Percentiles rank a stretch among this genome's conserved stretches.
Conservation (phyloP, 2,329 filamentous ascomycete species). For the Chlorencoelia australis region DNA sequence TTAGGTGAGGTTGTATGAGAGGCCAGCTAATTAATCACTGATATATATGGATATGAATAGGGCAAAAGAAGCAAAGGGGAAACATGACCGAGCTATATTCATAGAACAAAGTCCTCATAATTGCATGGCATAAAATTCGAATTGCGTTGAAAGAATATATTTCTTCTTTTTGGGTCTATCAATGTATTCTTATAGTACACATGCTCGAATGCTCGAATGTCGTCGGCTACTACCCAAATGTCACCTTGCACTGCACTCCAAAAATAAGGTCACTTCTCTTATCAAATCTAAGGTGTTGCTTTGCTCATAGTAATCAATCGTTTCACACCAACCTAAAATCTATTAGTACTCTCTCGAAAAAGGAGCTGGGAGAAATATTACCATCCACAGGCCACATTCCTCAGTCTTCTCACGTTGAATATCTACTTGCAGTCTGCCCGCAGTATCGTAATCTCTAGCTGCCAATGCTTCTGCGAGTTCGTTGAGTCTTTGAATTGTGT, state of each 20-base stretch:
- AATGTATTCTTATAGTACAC: constrained; percentile 5
- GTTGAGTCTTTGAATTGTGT: constrained; percentile 60
- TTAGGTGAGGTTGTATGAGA: too few relatives aligned
- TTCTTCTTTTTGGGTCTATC: constrained; percentile 5
- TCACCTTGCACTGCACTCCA: neutral
- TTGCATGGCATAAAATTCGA: too few relatives aligned
- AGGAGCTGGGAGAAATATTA: constrained; percentile 29
- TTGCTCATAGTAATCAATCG: constrained; percentile 71
- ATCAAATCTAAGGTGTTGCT: constrained; percentile 43
- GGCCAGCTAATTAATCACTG: too few relatives aligned
- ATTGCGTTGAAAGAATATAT: neutral
- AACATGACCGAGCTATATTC: too few relatives aligned
- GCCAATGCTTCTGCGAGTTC: constrained; percentile 58
- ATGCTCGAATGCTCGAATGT: constrained; percentile 3
- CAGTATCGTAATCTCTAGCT: constrained; percentile 57
- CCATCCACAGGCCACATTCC: constrained; percentile 82
- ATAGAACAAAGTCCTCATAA: too few relatives aligned
- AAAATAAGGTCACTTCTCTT: neutral
- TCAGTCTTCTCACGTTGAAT: constrained; percentile 69
- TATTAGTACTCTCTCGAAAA: constrained; percentile 31
- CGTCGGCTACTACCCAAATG: too few relatives aligned
- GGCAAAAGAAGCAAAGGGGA: too few relatives aligned
- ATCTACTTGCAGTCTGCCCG: constrained; percentile 60
- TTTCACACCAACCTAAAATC: constrained; percentile 59
- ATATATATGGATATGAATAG: too few relatives aligned